These are phyloP conservation scores for Bipolaris victoriae DNA, from an alignment of 2,329 filamentous ascomycete species.

Conservation along the genomic window DNA sequence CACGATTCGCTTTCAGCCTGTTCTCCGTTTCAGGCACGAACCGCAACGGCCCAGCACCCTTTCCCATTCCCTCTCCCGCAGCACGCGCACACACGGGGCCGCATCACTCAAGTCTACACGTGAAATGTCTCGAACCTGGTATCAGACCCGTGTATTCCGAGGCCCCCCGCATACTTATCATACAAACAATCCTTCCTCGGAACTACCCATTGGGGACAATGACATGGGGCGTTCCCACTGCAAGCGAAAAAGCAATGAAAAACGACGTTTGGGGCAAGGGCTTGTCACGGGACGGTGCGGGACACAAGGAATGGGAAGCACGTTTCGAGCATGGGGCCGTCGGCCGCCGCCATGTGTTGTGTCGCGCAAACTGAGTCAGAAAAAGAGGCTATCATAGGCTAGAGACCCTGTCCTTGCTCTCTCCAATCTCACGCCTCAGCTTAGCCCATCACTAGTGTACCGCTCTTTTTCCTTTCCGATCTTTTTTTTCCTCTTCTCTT, in stretches of 20 bases:
- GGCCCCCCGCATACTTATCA: not conserved
- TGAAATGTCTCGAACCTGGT: not conserved
- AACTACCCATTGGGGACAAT: not conserved
- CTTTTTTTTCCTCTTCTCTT: not conserved
- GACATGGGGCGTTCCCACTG: not conserved
- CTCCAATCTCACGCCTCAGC: not conserved
- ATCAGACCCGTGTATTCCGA: not conserved
- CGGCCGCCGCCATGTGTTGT: not conserved
- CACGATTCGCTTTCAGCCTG: conserved; percentile 3
- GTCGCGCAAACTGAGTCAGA: conserved; percentile 3
- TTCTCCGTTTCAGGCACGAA: conserved; percentile 4
- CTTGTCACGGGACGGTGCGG: conserved; percentile 13
- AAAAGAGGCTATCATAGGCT: not conserved
- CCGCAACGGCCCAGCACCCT: not conserved
- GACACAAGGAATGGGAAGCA: conserved; percentile 7
- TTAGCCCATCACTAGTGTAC: conserved; percentile 2
- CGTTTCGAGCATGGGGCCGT: conserved; percentile 2
- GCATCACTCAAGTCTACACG: not conserved
- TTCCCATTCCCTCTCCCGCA: not conserved
- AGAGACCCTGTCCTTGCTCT: conserved; percentile 8
- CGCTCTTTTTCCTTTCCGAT: not conserved
- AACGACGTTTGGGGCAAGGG: not conserved
- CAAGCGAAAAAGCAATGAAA: not conserved
- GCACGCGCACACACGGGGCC: not conserved
- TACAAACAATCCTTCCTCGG: not conserved